Evolutionary conservation across 257 asterid species (phyloP), one percentile per base, ranked within the genome.

Genomic region (Solanum boliviense): DNA sequence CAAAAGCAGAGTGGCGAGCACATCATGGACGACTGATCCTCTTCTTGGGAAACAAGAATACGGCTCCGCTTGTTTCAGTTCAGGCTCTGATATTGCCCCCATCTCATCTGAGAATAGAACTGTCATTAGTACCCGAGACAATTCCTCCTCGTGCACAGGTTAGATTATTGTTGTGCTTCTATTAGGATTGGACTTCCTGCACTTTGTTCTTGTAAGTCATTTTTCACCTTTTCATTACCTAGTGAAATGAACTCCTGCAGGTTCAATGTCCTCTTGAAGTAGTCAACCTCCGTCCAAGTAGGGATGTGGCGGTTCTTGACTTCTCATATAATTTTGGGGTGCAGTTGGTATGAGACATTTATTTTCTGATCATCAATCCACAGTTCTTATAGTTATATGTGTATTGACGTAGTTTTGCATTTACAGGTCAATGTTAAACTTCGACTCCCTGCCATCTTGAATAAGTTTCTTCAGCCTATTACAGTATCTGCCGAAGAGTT

Each of bases 111-210:
- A 95, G 90, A 91, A 79, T 91, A 87, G 99, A 96, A 88, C 94
- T 94, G 86, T 96, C 99, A 29, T 90, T 92, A 87, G 99, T 96
- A 81, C 99, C 99, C 1, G 98, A 95, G 44, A 95, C 98, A 71
- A 96, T 96, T 90, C 99, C 99, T 71, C 99, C 99, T 34, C 93
- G 99, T 90, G 98, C 99, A 58, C 99, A 96, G 98, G 99, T 95
- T 38, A 31, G 89, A 58, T 84, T 86, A 4, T 58, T 32, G 32
- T 20, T 18, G 86, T 48, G 86, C 70, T 46, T 29, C n/a, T 81
- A 6, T 29, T 46, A 46, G 68, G 68, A 79, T 65, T 29, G 86
- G 71, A 48, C 44, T 82, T 48, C 70, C 35, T 82, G 67, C 86
- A 29, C 44, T 82, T 32, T 48, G 70, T 18, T 48, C 21, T 82